phyloP scores from a whole-genome alignment of 2,329 filamentous ascomycete genomes.

The Cytospora piceae region DNA sequence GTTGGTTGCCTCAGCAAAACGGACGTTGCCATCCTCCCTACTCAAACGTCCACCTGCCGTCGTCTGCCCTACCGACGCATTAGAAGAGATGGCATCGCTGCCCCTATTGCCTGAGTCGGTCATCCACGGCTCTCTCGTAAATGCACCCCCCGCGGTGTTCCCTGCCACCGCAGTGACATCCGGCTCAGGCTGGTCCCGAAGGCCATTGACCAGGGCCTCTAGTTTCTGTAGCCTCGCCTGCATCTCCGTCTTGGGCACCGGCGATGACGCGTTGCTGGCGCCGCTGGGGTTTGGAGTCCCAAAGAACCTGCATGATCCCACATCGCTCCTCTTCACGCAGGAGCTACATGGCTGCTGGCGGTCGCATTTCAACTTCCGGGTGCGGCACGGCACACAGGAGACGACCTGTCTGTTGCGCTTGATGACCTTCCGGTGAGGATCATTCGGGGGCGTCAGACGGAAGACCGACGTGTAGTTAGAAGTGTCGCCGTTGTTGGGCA shows the following conservation, averaged over 20 bases:
- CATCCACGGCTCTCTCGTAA: neutral
- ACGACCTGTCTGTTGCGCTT: constrained; percentile 47
- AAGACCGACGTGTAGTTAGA: constrained; percentile 42
- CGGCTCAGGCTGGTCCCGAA: constrained; percentile 34
- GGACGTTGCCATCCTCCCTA: constrained; percentile 27
- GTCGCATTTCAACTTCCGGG: constrained; percentile 49
- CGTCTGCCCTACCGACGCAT: constrained; percentile 18
- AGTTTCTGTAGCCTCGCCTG: constrained; percentile 46
- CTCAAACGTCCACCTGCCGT: constrained; percentile 22
- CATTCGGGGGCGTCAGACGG: constrained; percentile 38
- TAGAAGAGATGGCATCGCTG: neutral
- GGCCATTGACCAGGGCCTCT: constrained; percentile 46
- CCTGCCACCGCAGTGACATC: neutral
- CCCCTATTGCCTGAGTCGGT: neutral
- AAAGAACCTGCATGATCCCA: constrained; percentile 40
- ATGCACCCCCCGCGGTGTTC: neutral
- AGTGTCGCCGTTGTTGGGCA: constrained; percentile 29
- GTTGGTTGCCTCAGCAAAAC: constrained; percentile 45
- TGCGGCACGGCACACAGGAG: constrained; percentile 47
- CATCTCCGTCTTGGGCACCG: constrained; percentile 40
- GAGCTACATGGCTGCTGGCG: constrained; percentile 45
- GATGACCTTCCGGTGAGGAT: constrained; percentile 39
- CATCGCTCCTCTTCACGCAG: constrained; percentile 46
- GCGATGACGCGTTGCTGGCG: neutral
- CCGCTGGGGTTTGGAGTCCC: neutral